These are phyloP conservation scores for Populus hybrid DNA, from an alignment of 441 rosid genomes.

Conservation along the genomic window DNA sequence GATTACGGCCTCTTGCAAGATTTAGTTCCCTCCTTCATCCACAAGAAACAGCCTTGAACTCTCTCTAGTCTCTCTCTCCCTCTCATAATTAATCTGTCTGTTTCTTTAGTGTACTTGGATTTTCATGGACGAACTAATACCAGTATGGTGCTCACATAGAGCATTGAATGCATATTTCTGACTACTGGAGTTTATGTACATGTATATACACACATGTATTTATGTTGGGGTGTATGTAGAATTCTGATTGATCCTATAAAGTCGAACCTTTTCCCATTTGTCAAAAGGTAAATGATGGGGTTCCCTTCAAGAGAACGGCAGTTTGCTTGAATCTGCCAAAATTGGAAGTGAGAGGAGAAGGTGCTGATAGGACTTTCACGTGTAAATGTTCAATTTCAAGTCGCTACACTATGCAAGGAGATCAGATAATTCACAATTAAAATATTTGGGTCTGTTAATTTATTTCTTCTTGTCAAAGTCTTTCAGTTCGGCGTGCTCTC, in stretches of 20 bases:
- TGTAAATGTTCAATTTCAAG: not conserved
- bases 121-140: not conserved
- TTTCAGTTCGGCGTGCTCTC: not conserved
- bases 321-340: not conserved
- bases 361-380: not conserved
- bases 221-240: not conserved
- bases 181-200: not conserved
- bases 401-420: not conserved
- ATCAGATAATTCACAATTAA: not conserved
- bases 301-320: not conserved
- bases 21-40: slow-evolving; percentile 36
- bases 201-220: too few species aligned
- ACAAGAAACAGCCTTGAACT: slow-evolving; percentile 25
- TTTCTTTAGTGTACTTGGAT: not conserved
- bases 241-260: not conserved
- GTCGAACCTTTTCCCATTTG: not conserved
- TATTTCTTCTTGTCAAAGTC: not conserved
- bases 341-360: not conserved
- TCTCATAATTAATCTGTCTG: not conserved
- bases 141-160: not conserved
- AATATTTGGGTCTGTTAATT: not conserved
- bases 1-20: slow-evolving; percentile 49
- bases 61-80: not conserved
- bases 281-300: not conserved
- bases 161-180: not conserved